Evolutionary conservation across 2,329 filamentous ascomycete genomes (phyloP), one percentile per base, ranked within the genome.

Genomic region (Arthrobotrys musiformis): DNA sequence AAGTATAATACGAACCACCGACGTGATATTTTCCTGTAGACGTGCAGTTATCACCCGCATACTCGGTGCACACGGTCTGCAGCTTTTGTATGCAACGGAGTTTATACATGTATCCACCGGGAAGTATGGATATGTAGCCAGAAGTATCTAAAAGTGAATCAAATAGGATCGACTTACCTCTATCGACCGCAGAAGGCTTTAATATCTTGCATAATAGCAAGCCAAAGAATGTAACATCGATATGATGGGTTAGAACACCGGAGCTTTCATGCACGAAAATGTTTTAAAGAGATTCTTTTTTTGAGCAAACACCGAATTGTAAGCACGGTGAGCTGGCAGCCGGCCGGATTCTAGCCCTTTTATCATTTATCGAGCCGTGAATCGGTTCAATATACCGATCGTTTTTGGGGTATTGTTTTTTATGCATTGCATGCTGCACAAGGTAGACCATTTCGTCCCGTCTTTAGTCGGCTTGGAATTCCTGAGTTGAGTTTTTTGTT

Each of bases 161-260:
- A n/a, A 17, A 56, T 60, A n/a, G 64, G 67, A 63, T 70, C 56
- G 67, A 70, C 44, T 46, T 70, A 42, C 67, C 46, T 1, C 15
- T 44, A 24, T n/a, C 2, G 56, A 35, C 19, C n/a, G 28, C 4
- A 30, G 19, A 9, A 19, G 26, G 30, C 30, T 70, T 24, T 19
- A n/a, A 42, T 42, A 22, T 28, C 22, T 30, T 61, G 30, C 52
- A 60, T 46, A 61, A 26, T 2, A 2, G 33, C 9, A 61, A 54
- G 40, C 44, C 40, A 70, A 70, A 70, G 30, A 56, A 70, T 70
- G 67, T 37, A 42, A 46, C 46, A 44, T 52, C n/a, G 46, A 28
- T 56, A 24, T 26, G 4, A 24, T 13, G 3, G 48, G 26, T 52
- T 52, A 52, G 24, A 26, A 17, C 30, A 17, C 9, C 3, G 17